These are phyloP conservation scores for Scutellaria baicalensis DNA, from an alignment of 257 asterid genomes.

Conservation along the genomic window DNA sequence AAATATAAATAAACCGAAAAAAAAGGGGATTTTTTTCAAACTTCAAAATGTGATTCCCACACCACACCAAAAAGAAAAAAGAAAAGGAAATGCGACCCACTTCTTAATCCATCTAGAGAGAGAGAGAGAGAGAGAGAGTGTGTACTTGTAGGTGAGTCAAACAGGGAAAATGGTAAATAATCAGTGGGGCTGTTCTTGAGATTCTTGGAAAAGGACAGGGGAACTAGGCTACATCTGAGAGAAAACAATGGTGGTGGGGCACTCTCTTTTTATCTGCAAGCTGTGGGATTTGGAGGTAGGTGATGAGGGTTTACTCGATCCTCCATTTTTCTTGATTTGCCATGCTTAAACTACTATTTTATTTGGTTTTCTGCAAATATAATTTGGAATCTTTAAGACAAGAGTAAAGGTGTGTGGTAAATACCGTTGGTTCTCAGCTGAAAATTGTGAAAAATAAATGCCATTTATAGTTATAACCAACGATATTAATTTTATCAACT, in stretches of 20 bases:
- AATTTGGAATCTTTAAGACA: neutral
- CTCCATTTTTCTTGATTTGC: neutral
- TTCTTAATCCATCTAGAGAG: slow-evolving; percentile 14
- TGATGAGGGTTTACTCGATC: neutral
- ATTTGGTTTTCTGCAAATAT: neutral
- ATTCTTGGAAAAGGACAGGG: slow-evolving; percentile 30
- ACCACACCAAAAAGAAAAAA: neutral
- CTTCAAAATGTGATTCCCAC: slow-evolving; percentile 28
- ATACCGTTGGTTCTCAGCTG: neutral
- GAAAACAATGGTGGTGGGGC: slow-evolving; percentile 25
- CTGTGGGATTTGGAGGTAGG: slow-evolving; percentile 1
- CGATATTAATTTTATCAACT: neutral
- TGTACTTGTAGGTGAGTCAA: neutral
- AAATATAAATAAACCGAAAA: neutral
- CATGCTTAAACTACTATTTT: neutral
- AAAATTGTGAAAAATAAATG: neutral
- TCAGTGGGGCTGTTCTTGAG: slow-evolving; percentile 2
- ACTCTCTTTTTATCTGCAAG: neutral
- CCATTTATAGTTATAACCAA: neutral
- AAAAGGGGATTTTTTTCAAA: slow-evolving; percentile 22
- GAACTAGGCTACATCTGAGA: slow-evolving; percentile 12
- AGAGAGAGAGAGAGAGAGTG: neutral
- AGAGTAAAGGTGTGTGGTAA: neutral
- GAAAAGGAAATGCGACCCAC: slow-evolving; percentile 37
- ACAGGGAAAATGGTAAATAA: neutral